Conservation (phyloP, 345 rosid genomes). For the Euphorbia lathyris region DNA sequence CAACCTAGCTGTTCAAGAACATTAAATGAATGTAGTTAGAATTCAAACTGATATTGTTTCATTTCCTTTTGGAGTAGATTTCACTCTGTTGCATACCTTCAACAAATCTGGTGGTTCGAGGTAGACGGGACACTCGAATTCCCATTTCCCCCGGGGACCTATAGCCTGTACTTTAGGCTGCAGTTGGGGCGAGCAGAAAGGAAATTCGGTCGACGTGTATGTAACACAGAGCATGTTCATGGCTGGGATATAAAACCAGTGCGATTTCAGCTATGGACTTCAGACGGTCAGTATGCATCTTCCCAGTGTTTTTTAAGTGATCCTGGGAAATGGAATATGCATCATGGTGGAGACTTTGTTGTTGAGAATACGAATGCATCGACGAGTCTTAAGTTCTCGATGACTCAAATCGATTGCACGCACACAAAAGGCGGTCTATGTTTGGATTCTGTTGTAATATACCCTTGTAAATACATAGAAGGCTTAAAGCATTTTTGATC, state of each 20-base stretch:
- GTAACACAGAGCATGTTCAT: conserved; percentile 69
- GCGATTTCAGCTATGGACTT: conserved; percentile 65
- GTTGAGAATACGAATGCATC: conserved; percentile 30
- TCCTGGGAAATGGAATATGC: conserved; percentile 64
- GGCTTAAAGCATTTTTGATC: conserved; percentile 49
- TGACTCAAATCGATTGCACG: conserved; percentile 90
- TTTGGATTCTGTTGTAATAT: conserved; percentile 60
- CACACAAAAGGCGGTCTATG: conserved; percentile 95
- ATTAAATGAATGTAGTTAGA: background rate
- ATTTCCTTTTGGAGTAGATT: conserved; percentile 42
- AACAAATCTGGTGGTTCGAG: conserved; percentile 97
- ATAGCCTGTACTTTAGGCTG: conserved; percentile 76
- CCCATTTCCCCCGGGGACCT: conserved; percentile 68
- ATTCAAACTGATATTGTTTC: conserved; percentile 15
- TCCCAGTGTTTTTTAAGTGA: conserved; percentile 51
- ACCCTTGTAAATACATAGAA: conserved; percentile 47
- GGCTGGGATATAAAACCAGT: conserved; percentile 93
- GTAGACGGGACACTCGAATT: conserved; percentile 81
- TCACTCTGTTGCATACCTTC: conserved; percentile 73
- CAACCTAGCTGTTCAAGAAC: background rate
- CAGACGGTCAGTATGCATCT: conserved; percentile 59
- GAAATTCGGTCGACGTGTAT: conserved; percentile 69
- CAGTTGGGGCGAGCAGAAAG: conserved; percentile 61
- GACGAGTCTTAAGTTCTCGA: conserved; percentile 55
- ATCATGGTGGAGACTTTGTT: conserved; percentile 75